Evolutionary conservation across 441 rosid genomes (phyloP).

Genomic region (Gossypium schwendimanii): DNA sequence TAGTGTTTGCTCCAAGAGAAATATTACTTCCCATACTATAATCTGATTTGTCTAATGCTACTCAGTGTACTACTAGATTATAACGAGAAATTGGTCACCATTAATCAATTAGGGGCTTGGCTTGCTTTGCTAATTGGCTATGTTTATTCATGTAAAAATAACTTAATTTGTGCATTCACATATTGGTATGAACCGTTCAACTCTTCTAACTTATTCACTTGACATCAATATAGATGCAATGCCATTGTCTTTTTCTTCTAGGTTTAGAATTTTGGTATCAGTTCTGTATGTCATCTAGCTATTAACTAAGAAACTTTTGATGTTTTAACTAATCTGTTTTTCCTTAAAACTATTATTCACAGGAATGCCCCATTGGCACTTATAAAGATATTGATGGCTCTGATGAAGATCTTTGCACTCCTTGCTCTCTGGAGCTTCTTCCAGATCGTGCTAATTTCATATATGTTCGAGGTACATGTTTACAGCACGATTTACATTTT

Average conservation of each 20-base stretch:
- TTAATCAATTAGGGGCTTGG: background rate
- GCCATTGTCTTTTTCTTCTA: background rate
- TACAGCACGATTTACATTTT: background rate
- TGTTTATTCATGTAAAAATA: background rate
- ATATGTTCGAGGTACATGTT: slow-evolving; percentile 66
- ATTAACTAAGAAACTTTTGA: background rate
- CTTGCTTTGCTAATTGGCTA: background rate
- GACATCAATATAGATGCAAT: background rate
- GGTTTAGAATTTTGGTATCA: background rate
- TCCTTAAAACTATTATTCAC: slow-evolving; percentile 14
- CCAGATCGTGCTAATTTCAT: slow-evolving; percentile 79
- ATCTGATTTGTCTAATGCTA: background rate
- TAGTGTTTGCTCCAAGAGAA: background rate
- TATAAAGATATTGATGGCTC: slow-evolving; percentile 84
- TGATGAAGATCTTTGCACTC: slow-evolving; percentile 68
- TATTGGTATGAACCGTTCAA: background rate
- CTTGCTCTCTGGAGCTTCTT: slow-evolving; percentile 74
- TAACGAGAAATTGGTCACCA: background rate
- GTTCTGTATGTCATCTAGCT: background rate
- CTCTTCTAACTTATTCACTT: background rate
- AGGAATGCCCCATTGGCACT: slow-evolving; percentile 99
- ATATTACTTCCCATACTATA: background rate
- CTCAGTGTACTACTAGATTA: background rate
- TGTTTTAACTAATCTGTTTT: background rate
- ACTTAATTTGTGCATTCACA: background rate